Evolutionary conservation across 2,329 filamentous ascomycete species (phyloP).

Genomic region (Hypoxylon sp.): DNA sequence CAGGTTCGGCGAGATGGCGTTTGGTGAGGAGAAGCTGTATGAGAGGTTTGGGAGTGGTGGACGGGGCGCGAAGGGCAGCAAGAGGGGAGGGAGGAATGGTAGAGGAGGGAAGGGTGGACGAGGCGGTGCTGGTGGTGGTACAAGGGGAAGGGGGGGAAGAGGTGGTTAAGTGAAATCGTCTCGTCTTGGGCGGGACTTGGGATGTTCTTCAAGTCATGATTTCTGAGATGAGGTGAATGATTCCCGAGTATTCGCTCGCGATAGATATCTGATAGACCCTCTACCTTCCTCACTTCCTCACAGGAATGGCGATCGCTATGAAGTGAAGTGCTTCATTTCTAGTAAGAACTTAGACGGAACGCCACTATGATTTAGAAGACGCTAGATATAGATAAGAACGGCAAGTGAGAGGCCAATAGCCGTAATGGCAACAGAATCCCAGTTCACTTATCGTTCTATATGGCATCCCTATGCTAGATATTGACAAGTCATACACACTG

Average conservation of each 20-base stretch:
- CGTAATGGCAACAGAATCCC: too few species aligned
- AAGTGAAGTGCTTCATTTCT: background rate
- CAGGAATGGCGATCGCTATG: background rate
- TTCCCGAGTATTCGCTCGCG: background rate
- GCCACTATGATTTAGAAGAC: background rate
- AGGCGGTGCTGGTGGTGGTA: constrained; percentile 41
- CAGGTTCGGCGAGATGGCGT: constrained; percentile 83
- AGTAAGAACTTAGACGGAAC: background rate
- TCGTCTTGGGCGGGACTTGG: background rate
- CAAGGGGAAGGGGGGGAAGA: constrained; percentile 44
- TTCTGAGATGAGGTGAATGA: too few species aligned
- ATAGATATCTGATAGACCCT: background rate
- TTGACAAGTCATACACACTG: background rate
- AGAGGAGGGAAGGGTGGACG: constrained; percentile 43
- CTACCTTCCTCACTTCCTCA: background rate
- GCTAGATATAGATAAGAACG: too few species aligned
- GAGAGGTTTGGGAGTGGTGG: constrained; percentile 65
- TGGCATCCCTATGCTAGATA: background rate
- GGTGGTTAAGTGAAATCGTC: constrained; percentile 33
- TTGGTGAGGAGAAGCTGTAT: constrained; percentile 81
- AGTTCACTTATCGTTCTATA: background rate
- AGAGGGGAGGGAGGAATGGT: constrained; percentile 46
- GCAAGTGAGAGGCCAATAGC: too few species aligned
- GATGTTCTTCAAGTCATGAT: background rate
- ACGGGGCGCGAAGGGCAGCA: constrained; percentile 48